Evolutionary conservation across 2,329 filamentous ascomycete species (phyloP).

Genomic region (Didymella keratinophila): DNA sequence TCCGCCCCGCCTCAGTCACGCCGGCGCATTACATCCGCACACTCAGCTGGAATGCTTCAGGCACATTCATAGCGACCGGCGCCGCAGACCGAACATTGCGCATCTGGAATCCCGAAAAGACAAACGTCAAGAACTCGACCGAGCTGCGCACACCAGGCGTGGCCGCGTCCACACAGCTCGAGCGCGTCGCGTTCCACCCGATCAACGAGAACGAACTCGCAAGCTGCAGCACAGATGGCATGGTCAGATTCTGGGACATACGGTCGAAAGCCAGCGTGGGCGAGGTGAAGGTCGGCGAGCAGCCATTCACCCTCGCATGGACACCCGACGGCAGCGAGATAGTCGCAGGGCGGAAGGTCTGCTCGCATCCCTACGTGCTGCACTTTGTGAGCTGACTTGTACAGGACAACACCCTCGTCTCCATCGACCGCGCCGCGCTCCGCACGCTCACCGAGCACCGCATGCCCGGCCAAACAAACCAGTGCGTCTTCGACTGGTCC

Average conservation of each 20-base stretch:
- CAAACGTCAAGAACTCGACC: constrained; percentile 76
- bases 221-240: constrained; percentile 76
- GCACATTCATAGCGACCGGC: constrained; percentile 84
- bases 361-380: constrained; percentile 23
- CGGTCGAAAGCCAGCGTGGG: constrained; percentile 74
- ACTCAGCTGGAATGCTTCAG: constrained; percentile 88
- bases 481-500: constrained; percentile 76
- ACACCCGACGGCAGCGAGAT: constrained; percentile 73
- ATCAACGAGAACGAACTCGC: constrained; percentile 79
- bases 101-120: constrained; percentile 83
- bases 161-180: constrained; percentile 56
- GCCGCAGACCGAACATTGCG: constrained; percentile 73
- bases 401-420: constrained; percentile 68
- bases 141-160: constrained; percentile 72
- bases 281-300: constrained; percentile 67
- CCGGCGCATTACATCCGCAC: constrained; percentile 64
- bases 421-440: constrained; percentile 67
- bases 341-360: constrained; percentile 76
- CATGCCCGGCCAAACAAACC: constrained; percentile 72
- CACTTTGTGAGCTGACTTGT: background rate
- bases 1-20: constrained; percentile 44
- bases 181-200: constrained; percentile 81
- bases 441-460: constrained; percentile 66
- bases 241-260: constrained; percentile 82
- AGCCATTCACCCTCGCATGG: constrained; percentile 77